phyloP scores from a whole-genome alignment of 768 basidiomycete genomes.

The Boletus vermiculosoides region DNA sequence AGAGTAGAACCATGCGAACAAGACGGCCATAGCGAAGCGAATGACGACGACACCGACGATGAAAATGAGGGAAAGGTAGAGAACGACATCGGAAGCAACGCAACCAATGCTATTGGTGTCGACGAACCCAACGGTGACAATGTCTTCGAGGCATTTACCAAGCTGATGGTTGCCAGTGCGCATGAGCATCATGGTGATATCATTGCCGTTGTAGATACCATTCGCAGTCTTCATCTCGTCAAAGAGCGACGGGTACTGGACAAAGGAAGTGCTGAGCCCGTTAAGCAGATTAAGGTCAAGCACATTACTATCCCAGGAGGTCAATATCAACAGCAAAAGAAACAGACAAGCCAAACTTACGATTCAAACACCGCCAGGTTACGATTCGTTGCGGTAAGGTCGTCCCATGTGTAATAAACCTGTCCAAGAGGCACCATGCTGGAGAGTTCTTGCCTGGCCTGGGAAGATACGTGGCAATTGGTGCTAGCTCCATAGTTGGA shows the following conservation, averaged over 20 bases:
- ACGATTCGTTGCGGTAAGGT: conserved; percentile 62
- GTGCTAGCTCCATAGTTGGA: conserved; percentile 63
- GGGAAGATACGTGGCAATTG: conserved; percentile 68
- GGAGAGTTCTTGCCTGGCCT: conserved; percentile 53
- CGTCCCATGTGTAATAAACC: conserved; percentile 93
- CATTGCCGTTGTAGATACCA: conserved; percentile 75
- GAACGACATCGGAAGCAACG: conserved; percentile 91
- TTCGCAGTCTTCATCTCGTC: conserved; percentile 69
- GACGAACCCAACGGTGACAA: conserved; percentile 87
- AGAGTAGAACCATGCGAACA: conserved; percentile 98
- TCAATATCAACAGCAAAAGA: conserved; percentile 4
- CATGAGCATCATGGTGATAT: conserved; percentile 83
- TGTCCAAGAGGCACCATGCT: conserved; percentile 63
- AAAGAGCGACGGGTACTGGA: conserved; percentile 81
- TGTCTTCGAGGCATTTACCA: conserved; percentile 82
- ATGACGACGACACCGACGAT: conserved; percentile 96
- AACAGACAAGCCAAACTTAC: conserved; percentile 48
- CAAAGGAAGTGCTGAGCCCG: conserved; percentile 79
- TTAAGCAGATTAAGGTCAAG: conserved; percentile 83
- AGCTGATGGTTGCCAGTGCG: conserved; percentile 66
- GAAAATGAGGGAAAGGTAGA: conserved; percentile 93
- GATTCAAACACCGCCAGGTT: conserved; percentile 94
- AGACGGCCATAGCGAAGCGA: conserved; percentile 93
- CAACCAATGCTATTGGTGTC: conserved; percentile 95
- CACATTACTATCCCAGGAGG: conserved; percentile 55